Evolutionary conservation across 805 yeast species (phyloP), one percentile per base, ranked within the genome.

Genomic region (Starmera dryadoides): DNA sequence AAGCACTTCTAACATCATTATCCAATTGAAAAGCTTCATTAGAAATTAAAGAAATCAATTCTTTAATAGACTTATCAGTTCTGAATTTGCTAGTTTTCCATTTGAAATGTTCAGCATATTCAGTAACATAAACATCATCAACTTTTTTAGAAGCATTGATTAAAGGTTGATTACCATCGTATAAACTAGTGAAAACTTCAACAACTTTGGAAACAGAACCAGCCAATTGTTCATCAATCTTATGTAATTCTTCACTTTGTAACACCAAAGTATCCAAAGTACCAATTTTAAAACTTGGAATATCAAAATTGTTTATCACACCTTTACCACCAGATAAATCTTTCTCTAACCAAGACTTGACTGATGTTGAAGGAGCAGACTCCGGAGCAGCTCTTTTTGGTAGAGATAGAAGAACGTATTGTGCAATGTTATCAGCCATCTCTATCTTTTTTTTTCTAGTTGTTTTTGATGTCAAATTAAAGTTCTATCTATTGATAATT

Each of bases 1-100:
- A 82, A n/a, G 84, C 68, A n/a, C 74, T 64, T 58, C 86, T 77
- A 35, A 93, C 84, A 59, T 93, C 98, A 37, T 75, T 68, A 58
- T 93, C 98, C 50, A 93, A 74, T 39, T 85, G 80, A 45, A 80
- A 62, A 1, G 94, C 88, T 59, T 93, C 97, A 41, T 72, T 68
- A 6, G 91, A 69, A 38, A 93, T 78, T 41, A 75, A 47, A 36
- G 75, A 71, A 42, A 86, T 81, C 54, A 93, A 70, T 38, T 85
- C 86, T 41, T 79, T 76, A 48, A 93, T 77, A 3, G 96, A 72
- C 59, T 81, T 85, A 60, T 89, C 97, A 44, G 82, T 68, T 53
- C 95, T 75, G 64, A 80, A 93, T 64, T 89, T 86, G 44, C 86
- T 78, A 14, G 85, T 66, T 62, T 88, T 87, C 98, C 98, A 93